Evolutionary conservation across 1,284 basidiomycete genomes (phyloP), one percentile per base, ranked within the genome.

Genomic region (Pseudozyma pruni): DNA sequence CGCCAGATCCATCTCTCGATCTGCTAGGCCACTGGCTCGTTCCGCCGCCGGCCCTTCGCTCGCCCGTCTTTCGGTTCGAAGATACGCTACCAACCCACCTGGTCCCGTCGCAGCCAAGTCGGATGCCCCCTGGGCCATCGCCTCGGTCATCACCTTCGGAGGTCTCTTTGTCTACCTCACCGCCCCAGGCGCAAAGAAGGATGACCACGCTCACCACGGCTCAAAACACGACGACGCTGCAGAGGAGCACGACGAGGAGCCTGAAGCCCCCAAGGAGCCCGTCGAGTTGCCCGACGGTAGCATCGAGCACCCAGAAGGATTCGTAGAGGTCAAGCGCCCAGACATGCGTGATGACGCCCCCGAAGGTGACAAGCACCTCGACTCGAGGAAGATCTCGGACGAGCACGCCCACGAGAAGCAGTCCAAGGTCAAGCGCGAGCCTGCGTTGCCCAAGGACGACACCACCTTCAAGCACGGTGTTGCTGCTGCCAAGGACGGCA

Each of bases 111-210:
- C 54, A 19, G 10, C 23, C n/a, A 61, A 58, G 38, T 56, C 45
- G 29, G 73, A 75, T 38, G 49, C 66, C 14, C 64, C 69, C 39
- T 75, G 73, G 73, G 69, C 69, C 34, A 63, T 75, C 43, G 59
- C 60, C 27, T 75, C 73, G 16, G 69, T 66, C 31, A 10, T 75
- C 51, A 56, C 55, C 29, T 75, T 75, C 40, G 73, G 73, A 20
- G 50, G 64, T 48, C 57, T 69, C 32, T 75, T 75, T 37, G 52
- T 75, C 61, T 75, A 75, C 56, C 48, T 72, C 38, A 70, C 67
- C 45, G 55, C 67, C 38, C 67, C 67, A 17, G 60, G 66, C 20
- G n/a, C 43, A 37, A 62, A 69, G 42, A 37, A 39, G 19, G 60
- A 63, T 20, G 40, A 53, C 43, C 66, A 69, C 40, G 46, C 19